Base-by-base conservation (phyloP, 352 stramenopile species). In the Phytophthora idaei region DNA sequence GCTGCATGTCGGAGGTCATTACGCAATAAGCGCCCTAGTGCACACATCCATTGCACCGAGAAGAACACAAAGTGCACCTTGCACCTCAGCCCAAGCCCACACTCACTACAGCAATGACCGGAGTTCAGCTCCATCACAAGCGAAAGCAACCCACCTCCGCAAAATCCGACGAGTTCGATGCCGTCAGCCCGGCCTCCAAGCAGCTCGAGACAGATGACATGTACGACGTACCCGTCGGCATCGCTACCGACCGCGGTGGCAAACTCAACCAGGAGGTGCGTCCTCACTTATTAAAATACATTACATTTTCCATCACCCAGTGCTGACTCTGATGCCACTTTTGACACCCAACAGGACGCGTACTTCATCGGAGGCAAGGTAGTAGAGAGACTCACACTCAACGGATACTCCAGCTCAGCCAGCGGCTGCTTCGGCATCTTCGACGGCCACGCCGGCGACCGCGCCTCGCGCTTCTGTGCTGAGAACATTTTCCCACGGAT, bases 401-500 rank as follows among this genome's bases (percentile, higher is more conserved):
- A 95, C 58, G 87, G 87, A 8, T 94, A 92, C 69, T 73, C 81
- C 1, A 80, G 75, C 14, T 60, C 71, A 0, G 81, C 80, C 15
- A 75, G 75, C 49, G 87, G 85, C 29, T 94, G 82, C 59, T 95
- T 92, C 63, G 87, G 87, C 39, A 76, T 95, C 29, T 95, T 95
- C 61, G 87, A 95, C 53, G 87, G 87, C 57, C 87, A 95, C 54
- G 81, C 84, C 9, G 84, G 87, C 47, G 86, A 93, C 65, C 84
- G 85, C 57, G 87, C 87, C 47, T 91, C 87, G 48, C 78, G 82
- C 37, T 94, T 89, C 71, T 92, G 80, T 29, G 87, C 84, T 31
- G 81, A 95, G 65, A 76, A 89, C 54, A 73, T 91, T 12, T 93
- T 95, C 58, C 61, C 61, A 0, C 78, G 83, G 32, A 92, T 94